phyloP scores from a whole-genome alignment of 805 yeast genomes.

The Candida sakaeoensis region DNA sequence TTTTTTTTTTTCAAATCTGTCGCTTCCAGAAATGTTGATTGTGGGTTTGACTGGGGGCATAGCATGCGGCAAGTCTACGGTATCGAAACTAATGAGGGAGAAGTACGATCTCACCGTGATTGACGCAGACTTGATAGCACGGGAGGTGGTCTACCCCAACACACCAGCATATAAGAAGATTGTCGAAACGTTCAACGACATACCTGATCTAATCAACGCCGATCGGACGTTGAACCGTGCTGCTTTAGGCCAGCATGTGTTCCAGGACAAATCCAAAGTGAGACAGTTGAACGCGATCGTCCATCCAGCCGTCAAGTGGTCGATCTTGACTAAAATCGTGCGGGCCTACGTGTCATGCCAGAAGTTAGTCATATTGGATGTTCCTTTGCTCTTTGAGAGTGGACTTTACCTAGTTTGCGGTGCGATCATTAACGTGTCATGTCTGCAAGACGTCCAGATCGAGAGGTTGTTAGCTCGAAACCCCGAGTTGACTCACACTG shows the following conservation, averaged over 20 bases:
- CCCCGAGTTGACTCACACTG: constrained; percentile 57
- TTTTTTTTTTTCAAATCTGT: not conserved
- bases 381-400: constrained; percentile 86
- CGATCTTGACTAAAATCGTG: constrained; percentile 56
- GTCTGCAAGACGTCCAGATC: constrained; percentile 55
- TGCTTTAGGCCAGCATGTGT: constrained; percentile 74
- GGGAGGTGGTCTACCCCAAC: constrained; percentile 82
- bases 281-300: constrained; percentile 65
- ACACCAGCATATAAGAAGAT: constrained; percentile 64
- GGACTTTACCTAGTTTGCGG: constrained; percentile 72
- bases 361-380: constrained; percentile 71
- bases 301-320: constrained; percentile 81
- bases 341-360: constrained; percentile 56
- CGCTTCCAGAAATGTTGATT: too few relatives aligned
- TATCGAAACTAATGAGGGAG: constrained; percentile 54
- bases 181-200: constrained; percentile 53
- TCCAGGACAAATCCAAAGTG: constrained; percentile 61
- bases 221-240: constrained; percentile 60
- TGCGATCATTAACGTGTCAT: constrained; percentile 60
- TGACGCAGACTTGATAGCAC: constrained; percentile 90
- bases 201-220: constrained; percentile 46
- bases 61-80: constrained; percentile 95
- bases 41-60: constrained; percentile 98
- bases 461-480: constrained; percentile 65
- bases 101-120: constrained; percentile 56